Evolutionary conservation across 331 rosid genomes (phyloP).

Genomic region (Prunus yedoensis): DNA sequence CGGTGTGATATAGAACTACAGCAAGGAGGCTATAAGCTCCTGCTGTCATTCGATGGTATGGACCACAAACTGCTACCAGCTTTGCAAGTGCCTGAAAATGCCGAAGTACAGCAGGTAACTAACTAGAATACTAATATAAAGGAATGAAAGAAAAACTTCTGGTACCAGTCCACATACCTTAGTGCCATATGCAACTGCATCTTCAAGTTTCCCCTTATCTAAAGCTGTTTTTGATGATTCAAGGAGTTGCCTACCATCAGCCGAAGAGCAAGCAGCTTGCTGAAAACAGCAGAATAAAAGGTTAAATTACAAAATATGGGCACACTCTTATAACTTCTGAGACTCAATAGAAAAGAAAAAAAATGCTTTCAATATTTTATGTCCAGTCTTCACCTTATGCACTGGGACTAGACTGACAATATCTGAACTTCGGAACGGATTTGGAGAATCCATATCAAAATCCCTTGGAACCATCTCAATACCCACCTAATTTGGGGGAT

Average conservation of each 20-base stretch:
- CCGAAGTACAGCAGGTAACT: slow-evolving; percentile 28
- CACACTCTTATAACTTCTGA: slow-evolving; percentile 8
- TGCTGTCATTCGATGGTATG: slow-evolving; percentile 97
- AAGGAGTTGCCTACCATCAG: slow-evolving; percentile 97
- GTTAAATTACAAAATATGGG: slow-evolving; percentile 23
- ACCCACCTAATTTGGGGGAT: slow-evolving; percentile 62
- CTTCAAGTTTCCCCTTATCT: slow-evolving; percentile 98
- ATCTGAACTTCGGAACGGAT: slow-evolving; percentile 77
- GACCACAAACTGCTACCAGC: slow-evolving; percentile 97
- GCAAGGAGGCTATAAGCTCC: slow-evolving; percentile 99
- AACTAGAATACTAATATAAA: slow-evolving; percentile 6
- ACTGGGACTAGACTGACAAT: slow-evolving; percentile 91
- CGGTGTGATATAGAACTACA: slow-evolving; percentile 96
- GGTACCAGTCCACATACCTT: slow-evolving; percentile 54
- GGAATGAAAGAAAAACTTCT: slow-evolving; percentile 9
- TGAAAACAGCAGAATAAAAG: slow-evolving; percentile 42
- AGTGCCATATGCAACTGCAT: slow-evolving; percentile 91
- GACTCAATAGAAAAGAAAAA: slow-evolving; percentile 10
- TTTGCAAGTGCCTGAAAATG: slow-evolving; percentile 87
- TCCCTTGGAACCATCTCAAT: slow-evolving; percentile 93
- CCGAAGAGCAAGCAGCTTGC: slow-evolving; percentile 99
- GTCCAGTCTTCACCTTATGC: slow-evolving; percentile 69
- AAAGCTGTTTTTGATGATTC: slow-evolving; percentile 97
- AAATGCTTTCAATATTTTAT: slow-evolving; percentile 15
- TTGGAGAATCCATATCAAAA: slow-evolving; percentile 85